Evolutionary conservation across 1,284 basidiomycete genomes (phyloP).

Genomic region (Vanrija sp.): DNA sequence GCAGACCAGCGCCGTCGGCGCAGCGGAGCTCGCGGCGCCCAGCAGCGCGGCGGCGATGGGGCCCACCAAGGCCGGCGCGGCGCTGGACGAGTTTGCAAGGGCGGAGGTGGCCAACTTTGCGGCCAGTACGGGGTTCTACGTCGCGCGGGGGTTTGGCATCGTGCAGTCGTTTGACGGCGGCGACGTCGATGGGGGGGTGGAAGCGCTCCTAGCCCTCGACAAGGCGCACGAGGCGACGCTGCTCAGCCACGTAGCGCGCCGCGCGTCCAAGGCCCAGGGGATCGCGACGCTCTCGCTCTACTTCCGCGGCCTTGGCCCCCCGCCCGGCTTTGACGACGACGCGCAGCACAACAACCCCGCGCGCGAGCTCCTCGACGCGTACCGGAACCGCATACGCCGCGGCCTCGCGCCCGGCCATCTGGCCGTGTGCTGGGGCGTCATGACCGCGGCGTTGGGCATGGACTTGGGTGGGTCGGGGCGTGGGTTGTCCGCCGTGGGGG

Average conservation of each 20-base stretch:
- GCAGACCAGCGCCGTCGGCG: no score
- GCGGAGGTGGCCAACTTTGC: constrained; percentile 60
- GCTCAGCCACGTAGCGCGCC: constrained; percentile 79
- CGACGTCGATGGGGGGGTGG: constrained; percentile 33
- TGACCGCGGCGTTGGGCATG: constrained; percentile 72
- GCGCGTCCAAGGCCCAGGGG: constrained; percentile 88
- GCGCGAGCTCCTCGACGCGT: constrained; percentile 57
- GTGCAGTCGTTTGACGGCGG: constrained; percentile 5
- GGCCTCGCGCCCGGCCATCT: constrained; percentile 74
- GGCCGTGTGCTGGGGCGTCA: constrained; percentile 81
- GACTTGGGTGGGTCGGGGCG: constrained; percentile 58
- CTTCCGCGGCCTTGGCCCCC: constrained; percentile 69
- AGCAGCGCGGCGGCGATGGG: constrained; percentile 4
- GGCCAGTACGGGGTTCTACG: constrained; percentile 68
- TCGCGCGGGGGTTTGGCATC: constrained; percentile 61
- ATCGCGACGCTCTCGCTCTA: constrained; percentile 88
- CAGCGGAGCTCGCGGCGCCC: not conserved
- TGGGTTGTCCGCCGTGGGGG: no score
- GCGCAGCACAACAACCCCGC: no score
- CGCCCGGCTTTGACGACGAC: constrained; percentile 48
- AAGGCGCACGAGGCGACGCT: constrained; percentile 76
- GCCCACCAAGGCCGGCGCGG: constrained; percentile 5
- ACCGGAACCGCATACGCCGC: constrained; percentile 64
- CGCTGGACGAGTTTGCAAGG: constrained; percentile 39
- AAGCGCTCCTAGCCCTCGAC: constrained; percentile 60